A percentile compares a stretch with the other conserved stretches of the same genome.
Evolutionary conservation across 2,329 filamentous ascomycete species (phyloP).

Genomic region (Epichloe elymi): DNA sequence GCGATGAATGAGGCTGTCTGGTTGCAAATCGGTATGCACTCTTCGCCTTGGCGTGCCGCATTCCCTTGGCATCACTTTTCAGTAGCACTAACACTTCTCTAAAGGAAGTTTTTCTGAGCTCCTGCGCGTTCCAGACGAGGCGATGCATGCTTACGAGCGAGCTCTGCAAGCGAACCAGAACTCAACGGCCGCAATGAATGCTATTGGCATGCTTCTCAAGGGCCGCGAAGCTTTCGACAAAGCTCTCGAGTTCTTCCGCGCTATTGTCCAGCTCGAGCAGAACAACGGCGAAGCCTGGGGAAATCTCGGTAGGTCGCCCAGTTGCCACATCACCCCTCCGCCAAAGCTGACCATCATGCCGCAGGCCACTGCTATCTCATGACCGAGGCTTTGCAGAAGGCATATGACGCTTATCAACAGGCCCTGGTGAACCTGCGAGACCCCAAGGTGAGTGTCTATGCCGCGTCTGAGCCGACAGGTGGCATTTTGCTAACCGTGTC

Average conservation of each 20-base stretch:
- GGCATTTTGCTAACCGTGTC: background rate
- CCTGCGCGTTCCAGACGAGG: slow-evolving; percentile 78
- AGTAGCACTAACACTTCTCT: background rate
- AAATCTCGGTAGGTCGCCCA: slow-evolving; percentile 58
- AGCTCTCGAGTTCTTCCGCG: slow-evolving; percentile 84
- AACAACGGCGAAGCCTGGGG: slow-evolving; percentile 95
- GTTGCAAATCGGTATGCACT: slow-evolving; percentile 72
- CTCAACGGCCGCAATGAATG: slow-evolving; percentile 85
- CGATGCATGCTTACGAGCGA: slow-evolving; percentile 80
- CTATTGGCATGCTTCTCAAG: slow-evolving; percentile 81
- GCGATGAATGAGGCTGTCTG: slow-evolving; percentile 78
- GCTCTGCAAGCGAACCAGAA: slow-evolving; percentile 77
- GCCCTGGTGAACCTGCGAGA: slow-evolving; percentile 86
- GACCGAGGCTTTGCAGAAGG: slow-evolving; percentile 96
- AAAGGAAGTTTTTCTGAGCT: slow-evolving; percentile 75
- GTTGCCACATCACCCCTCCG: slow-evolving; percentile 9
- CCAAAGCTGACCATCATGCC: slow-evolving; percentile 3
- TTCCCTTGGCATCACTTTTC: background rate
- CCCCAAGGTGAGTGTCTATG: slow-evolving; percentile 55
- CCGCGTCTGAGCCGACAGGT: background rate
- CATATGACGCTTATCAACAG: slow-evolving; percentile 92
- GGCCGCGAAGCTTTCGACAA: slow-evolving; percentile 89
- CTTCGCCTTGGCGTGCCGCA: slow-evolving; percentile 5
- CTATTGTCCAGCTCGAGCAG: slow-evolving; percentile 77
- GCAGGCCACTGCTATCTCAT: slow-evolving; percentile 94